A percentile compares a stretch with the other conserved stretches of the same genome.
Evolutionary conservation across 306 rosid genomes (phyloP).

Genomic region (Quercus glauca): DNA sequence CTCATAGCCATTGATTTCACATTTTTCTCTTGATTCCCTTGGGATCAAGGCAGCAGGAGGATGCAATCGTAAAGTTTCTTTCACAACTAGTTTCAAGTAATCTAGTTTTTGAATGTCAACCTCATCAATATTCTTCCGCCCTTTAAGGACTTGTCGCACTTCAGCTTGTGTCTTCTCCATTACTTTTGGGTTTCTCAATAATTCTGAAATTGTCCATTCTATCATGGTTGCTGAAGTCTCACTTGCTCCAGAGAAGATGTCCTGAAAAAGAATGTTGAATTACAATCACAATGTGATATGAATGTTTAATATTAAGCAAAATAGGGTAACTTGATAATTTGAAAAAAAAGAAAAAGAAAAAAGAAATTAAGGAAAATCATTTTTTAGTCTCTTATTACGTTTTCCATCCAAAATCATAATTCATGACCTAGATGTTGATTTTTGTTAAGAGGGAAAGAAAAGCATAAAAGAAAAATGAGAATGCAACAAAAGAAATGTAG

Average conservation of each 20-base stretch:
- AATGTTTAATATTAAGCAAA: too few relatives aligned
- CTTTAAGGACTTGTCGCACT: slow-evolving; percentile 9
- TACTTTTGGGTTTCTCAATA: slow-evolving; percentile 19
- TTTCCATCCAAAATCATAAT: too few relatives aligned
- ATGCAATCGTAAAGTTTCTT: slow-evolving; percentile 38
- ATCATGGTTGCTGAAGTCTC: slow-evolving; percentile 6
- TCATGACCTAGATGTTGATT: too few relatives aligned
- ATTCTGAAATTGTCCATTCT: slow-evolving; percentile 17
- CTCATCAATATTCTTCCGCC: slow-evolving; percentile 8
- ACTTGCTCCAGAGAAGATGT: neutral
- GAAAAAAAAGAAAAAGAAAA: too few relatives aligned
- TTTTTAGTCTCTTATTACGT: too few relatives aligned
- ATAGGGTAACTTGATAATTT: too few relatives aligned
- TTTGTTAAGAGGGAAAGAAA: too few relatives aligned
- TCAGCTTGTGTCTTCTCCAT: slow-evolving; percentile 33
- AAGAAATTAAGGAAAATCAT: too few relatives aligned
- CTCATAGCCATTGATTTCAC: slow-evolving; percentile 23
- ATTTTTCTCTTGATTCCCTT: slow-evolving; percentile 21
- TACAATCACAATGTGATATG: neutral
- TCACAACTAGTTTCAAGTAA: slow-evolving; percentile 34
- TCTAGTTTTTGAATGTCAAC: slow-evolving; percentile 14
- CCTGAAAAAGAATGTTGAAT: neutral
- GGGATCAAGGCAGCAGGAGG: slow-evolving; percentile 28
- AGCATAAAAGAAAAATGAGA: too few relatives aligned
- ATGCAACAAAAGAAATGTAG: too few relatives aligned